Evolutionary conservation across 2,329 filamentous ascomycete species (phyloP).

Genomic region (Arachnomyces sp.): DNA sequence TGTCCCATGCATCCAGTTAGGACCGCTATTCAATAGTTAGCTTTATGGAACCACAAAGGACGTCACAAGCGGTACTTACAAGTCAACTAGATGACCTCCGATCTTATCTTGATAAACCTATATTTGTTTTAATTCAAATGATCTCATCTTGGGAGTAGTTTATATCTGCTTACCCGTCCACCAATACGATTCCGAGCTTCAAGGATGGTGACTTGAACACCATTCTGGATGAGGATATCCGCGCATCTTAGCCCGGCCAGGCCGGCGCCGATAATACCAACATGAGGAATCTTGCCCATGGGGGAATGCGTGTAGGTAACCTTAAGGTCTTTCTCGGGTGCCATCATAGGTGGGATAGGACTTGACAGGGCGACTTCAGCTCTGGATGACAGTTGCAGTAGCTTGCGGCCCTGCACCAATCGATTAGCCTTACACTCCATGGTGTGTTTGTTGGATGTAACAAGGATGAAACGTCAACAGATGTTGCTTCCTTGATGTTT

Average conservation of each 20-base stretch:
- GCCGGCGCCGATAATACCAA: slow-evolving; percentile 56
- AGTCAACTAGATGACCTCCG: slow-evolving; percentile 47
- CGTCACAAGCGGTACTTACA: slow-evolving; percentile 37
- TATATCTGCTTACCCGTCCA: slow-evolving; percentile 42
- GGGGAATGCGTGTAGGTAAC: slow-evolving; percentile 5
- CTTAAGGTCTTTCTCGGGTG: too few species aligned
- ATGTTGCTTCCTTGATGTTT: too few species aligned
- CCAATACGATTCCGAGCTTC: slow-evolving; percentile 54
- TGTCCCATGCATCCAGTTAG: slow-evolving; percentile 60
- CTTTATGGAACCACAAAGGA: not conserved
- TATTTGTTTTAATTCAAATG: not conserved
- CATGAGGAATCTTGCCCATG: slow-evolving; percentile 38
- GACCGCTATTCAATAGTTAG: slow-evolving; percentile 37
- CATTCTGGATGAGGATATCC: slow-evolving; percentile 49
- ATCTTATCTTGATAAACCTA: slow-evolving; percentile 45
- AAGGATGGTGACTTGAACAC: slow-evolving; percentile 51
- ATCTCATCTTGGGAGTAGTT: not conserved
- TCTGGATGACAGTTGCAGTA: slow-evolving; percentile 6
- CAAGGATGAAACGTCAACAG: too few species aligned
- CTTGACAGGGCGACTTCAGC: not conserved
- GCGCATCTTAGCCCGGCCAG: slow-evolving; percentile 54
- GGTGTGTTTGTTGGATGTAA: not conserved
- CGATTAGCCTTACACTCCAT: slow-evolving; percentile 17
- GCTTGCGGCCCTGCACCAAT: slow-evolving; percentile 9
- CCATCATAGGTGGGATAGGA: too few species aligned